These are phyloP conservation scores for Scheffersomyces coipomensis DNA, from an alignment of 805 yeast species.

Conservation along the genomic window DNA sequence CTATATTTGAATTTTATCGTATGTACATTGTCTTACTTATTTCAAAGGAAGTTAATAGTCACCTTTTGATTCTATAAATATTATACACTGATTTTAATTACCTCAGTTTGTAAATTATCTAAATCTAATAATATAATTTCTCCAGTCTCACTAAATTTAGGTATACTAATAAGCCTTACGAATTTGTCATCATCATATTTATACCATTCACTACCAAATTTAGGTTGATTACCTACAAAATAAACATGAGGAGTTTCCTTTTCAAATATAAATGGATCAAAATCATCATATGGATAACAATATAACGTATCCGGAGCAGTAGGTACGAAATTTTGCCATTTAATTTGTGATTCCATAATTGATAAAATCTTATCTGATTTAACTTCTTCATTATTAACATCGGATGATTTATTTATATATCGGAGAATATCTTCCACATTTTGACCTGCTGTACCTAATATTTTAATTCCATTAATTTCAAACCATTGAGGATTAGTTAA, in stretches of 20 bases:
- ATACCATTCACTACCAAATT: conserved; percentile 46
- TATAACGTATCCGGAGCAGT: conserved; percentile 95
- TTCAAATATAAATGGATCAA: conserved; percentile 76
- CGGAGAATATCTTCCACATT: conserved; percentile 74
- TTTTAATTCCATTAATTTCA: conserved; percentile 47
- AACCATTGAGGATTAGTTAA: conserved; percentile 71
- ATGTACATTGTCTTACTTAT: too few relatives aligned
- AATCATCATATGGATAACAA: conserved; percentile 75
- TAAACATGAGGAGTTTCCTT: conserved; percentile 82
- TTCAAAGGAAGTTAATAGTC: too few relatives aligned
- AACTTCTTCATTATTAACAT: conserved; percentile 25
- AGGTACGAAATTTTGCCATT: conserved; percentile 88
- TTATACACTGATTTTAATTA: conserved; percentile 32
- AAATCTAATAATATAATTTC: conserved; percentile 32
- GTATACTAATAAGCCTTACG: conserved; percentile 64
- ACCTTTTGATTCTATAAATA: too few relatives aligned
- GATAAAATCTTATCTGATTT: conserved; percentile 37
- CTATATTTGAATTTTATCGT: too few relatives aligned
- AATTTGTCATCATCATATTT: conserved; percentile 15
- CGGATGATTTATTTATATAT: conserved; percentile 41
- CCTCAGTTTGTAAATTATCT: conserved; percentile 40
- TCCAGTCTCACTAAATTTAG: conserved; percentile 66
- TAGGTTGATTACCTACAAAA: conserved; percentile 80
- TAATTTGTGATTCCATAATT: conserved; percentile 60
- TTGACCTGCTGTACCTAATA: conserved; percentile 83